These are phyloP conservation scores for Podospora pseudopauciseta DNA, from an alignment of 495 filamentous ascomycete species.

Conservation along the genomic window DNA sequence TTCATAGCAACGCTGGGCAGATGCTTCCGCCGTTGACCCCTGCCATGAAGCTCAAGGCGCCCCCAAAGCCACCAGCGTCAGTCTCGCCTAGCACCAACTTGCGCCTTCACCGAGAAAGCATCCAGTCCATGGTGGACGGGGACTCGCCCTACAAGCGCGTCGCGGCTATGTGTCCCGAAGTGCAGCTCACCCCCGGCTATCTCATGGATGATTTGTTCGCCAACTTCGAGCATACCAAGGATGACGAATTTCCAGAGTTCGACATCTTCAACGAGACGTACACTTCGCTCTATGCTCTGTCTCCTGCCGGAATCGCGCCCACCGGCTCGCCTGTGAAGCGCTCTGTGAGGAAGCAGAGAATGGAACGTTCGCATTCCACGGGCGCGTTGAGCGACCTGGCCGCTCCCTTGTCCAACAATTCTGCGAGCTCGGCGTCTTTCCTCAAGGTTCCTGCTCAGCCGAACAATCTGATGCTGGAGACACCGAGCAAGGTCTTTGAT, in stretches of 20 bases:
- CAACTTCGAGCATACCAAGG: conserved; percentile 45
- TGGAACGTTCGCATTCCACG: conserved; percentile 55
- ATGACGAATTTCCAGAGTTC: conserved; percentile 53
- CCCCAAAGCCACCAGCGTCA: conserved; percentile 76
- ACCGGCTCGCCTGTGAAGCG: conserved; percentile 75
- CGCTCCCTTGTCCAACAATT: conserved; percentile 40
- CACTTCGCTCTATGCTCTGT: conserved; percentile 39
- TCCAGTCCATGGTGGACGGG: conserved; percentile 67
- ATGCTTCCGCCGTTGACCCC: conserved; percentile 83
- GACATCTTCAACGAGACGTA: conserved; percentile 69
- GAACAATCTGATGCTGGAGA: conserved; percentile 44
- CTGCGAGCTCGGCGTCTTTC: conserved; percentile 42
- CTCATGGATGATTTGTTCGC: conserved; percentile 49
- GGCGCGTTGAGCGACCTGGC: conserved; percentile 68
- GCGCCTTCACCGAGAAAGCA: conserved; percentile 82
- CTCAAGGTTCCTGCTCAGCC: conserved; percentile 43
- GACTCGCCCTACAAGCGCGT: conserved; percentile 79
- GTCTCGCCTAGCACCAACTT: conserved; percentile 93
- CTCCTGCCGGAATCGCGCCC: conserved; percentile 33
- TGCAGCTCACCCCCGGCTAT: conserved; percentile 78
- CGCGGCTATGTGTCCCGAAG: conserved; percentile 49
- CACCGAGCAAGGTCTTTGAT: conserved; percentile 54
- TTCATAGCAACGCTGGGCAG: conserved; percentile 48
- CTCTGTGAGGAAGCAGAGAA: conserved; percentile 59
- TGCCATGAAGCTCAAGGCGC: conserved; percentile 77